A percentile compares a stretch with the other conserved stretches of the same genome.
phyloP scores from a whole-genome alignment of 129 eudicot species.

The Mikania micrantha region DNA sequence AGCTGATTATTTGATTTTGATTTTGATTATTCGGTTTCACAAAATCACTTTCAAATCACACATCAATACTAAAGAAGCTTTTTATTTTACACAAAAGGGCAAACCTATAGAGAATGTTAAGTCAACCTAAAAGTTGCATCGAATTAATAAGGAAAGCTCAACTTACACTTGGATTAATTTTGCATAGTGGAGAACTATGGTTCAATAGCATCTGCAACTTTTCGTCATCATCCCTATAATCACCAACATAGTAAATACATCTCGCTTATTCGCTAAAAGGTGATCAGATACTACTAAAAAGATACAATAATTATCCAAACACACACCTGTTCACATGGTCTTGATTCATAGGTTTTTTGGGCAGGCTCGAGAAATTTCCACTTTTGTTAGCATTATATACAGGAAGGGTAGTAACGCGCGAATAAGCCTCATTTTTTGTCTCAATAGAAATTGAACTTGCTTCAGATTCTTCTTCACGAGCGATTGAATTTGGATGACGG shows the following conservation, averaged over 20 bases:
- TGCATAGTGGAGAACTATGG: slow-evolving; percentile 55
- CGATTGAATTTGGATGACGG: slow-evolving; percentile 73
- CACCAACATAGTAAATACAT: not conserved
- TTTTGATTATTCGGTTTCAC: not conserved
- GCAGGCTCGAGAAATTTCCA: slow-evolving; percentile 35
- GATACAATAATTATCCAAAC: not conserved
- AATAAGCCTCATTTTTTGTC: slow-evolving; percentile 73
- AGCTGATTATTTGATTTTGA: not conserved
- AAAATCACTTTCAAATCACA: not conserved
- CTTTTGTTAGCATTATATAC: slow-evolving; percentile 44
- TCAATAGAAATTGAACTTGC: slow-evolving; percentile 95
- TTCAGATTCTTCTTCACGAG: slow-evolving; percentile 95
- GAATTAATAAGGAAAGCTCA: not conserved
- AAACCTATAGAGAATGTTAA: not conserved
- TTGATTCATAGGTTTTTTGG: slow-evolving; percentile 48
- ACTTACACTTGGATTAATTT: slow-evolving; percentile 61
- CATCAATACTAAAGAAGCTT: not conserved
- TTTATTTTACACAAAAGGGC: not conserved
- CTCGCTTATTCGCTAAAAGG: not conserved
- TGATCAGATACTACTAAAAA: not conserved
- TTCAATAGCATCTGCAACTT: slow-evolving; percentile 50
- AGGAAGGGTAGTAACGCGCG: slow-evolving; percentile 40
- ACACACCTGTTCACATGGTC: slow-evolving; percentile 55
- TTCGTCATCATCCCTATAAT: slow-evolving; percentile 71
- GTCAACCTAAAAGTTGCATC: not conserved